These are phyloP conservation scores for Dendrobium catenatum DNA, from an alignment of 106 monocot genomes.

Conservation along the genomic window DNA sequence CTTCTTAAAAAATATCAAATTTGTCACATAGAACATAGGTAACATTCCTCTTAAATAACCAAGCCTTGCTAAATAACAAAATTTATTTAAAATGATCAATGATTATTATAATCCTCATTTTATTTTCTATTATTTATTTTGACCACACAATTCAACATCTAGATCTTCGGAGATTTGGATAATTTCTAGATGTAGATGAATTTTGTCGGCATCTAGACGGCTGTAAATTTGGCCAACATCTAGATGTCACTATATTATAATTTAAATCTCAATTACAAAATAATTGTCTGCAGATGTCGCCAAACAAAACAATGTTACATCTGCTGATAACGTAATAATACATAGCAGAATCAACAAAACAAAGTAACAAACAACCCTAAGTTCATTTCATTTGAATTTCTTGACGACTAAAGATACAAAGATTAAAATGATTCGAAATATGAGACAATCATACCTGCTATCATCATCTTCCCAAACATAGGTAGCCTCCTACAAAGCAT, in stretches of 20 bases:
- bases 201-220: too few relatives aligned
- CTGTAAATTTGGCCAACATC: not conserved
- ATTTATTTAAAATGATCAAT: too few relatives aligned
- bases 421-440: not conserved
- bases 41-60: too few relatives aligned
- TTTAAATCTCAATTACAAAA: not conserved
- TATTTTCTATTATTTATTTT: too few relatives aligned
- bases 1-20: too few relatives aligned
- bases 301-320: not conserved
- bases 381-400: not conserved
- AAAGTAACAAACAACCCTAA: not conserved
- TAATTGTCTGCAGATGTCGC: not conserved
- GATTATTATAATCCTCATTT: too few relatives aligned
- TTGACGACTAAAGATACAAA: not conserved
- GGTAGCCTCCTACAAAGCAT: conserved; percentile 61
- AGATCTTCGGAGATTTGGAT: too few relatives aligned
- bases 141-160: too few relatives aligned
- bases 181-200: too few relatives aligned
- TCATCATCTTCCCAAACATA: conserved; percentile 95
- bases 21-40: too few relatives aligned
- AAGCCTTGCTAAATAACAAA: too few relatives aligned
- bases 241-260: not conserved
- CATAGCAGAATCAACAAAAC: not conserved
- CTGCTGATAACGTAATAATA: not conserved
- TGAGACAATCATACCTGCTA: conserved; percentile 34